Percentiles rank a stretch among this genome's conserved stretches.
Conservation (phyloP, 768 basidiomycete genomes). For the Xerocomus potaroensis region DNA sequence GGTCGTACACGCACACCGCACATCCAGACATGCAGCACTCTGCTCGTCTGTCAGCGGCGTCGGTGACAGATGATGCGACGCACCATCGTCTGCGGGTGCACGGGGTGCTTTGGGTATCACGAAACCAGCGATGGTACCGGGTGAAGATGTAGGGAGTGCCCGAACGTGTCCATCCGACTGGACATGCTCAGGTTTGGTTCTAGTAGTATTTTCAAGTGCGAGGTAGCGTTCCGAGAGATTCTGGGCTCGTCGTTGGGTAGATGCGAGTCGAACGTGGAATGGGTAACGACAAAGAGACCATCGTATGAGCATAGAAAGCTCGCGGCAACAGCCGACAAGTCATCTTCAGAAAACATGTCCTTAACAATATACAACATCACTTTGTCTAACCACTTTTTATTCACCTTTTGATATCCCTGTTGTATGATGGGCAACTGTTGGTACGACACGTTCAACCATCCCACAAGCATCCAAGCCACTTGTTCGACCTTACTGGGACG, state of each 20-base stretch:
- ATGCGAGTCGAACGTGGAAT: conserved; percentile 7
- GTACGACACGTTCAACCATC: conserved; percentile 13
- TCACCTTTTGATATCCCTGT: conserved; percentile 31
- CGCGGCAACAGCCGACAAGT: not conserved
- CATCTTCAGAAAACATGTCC: not conserved
- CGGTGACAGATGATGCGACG: not conserved
- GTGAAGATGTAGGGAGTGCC: not conserved
- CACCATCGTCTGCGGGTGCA: conserved; percentile 65
- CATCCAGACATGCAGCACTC: conserved; percentile 97
- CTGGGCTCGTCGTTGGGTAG: conserved; percentile 40
- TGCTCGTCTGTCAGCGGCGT: conserved; percentile 26
- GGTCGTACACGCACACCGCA: conserved; percentile 85
- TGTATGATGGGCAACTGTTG: conserved; percentile 28
- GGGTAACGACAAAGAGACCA: conserved; percentile 1
- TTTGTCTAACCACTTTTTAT: not conserved
- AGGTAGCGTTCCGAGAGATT: conserved; percentile 56
- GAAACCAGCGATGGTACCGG: conserved; percentile 23
- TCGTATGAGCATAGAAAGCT: not conserved
- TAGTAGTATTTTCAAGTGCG: conserved; percentile 51
- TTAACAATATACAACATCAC: not conserved
- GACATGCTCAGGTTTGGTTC: conserved; percentile 38
- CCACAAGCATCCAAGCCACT: conserved; percentile 26
- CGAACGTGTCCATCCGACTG: not conserved
- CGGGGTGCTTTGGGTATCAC: conserved; percentile 57
- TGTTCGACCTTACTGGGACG: conserved; percentile 24